Evolutionary conservation across 768 basidiomycete species (phyloP).

Genomic region (Mycena kentingensis): DNA sequence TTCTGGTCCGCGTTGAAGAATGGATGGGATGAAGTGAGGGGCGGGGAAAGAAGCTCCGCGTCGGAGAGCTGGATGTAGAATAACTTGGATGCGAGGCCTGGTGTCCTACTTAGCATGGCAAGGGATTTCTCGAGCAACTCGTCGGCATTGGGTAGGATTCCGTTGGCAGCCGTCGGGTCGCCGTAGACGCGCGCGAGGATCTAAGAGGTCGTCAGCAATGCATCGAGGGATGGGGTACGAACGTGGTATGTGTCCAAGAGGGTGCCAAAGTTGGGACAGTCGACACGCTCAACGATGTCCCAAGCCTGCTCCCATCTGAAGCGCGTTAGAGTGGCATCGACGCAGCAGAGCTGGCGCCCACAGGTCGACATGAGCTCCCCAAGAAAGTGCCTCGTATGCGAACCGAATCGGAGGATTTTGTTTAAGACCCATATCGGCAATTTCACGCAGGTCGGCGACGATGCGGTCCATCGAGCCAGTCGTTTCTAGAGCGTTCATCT

Average conservation of each 20-base stretch:
- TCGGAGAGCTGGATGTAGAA: slow-evolving; percentile 9
- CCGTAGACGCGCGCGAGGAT: slow-evolving; percentile 5
- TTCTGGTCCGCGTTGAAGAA: slow-evolving; percentile 4
- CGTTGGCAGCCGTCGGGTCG: slow-evolving; percentile 2
- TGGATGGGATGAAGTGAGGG: slow-evolving; percentile 7
- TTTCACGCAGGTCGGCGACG: slow-evolving; percentile 5
- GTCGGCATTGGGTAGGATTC: not conserved
- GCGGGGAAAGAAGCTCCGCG: slow-evolving; percentile 3
- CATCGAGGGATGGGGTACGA: not conserved
- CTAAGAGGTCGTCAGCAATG: not conserved
- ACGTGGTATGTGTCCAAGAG: slow-evolving; percentile 6
- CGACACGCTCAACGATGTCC: slow-evolving; percentile 3
- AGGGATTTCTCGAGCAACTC: not conserved
- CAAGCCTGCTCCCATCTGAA: slow-evolving; percentile 9
- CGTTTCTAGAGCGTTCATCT: slow-evolving; percentile 7
- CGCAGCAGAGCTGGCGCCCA: not conserved
- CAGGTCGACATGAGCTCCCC: slow-evolving; percentile 8
- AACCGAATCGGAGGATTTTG: slow-evolving; percentile 7
- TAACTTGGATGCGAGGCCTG: slow-evolving; percentile 1
- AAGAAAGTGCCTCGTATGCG: slow-evolving; percentile 8
- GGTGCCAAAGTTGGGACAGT: slow-evolving; percentile 6
- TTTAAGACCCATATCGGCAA: slow-evolving; percentile 5
- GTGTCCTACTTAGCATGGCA: not conserved
- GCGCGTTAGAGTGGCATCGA: not conserved
- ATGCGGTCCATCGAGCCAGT: not conserved